A percentile compares a stretch with the other conserved stretches of the same genome.
These are phyloP conservation scores for Polygonum aviculare DNA, from an alignment of 148 eudicot species.

Conservation along the genomic window DNA sequence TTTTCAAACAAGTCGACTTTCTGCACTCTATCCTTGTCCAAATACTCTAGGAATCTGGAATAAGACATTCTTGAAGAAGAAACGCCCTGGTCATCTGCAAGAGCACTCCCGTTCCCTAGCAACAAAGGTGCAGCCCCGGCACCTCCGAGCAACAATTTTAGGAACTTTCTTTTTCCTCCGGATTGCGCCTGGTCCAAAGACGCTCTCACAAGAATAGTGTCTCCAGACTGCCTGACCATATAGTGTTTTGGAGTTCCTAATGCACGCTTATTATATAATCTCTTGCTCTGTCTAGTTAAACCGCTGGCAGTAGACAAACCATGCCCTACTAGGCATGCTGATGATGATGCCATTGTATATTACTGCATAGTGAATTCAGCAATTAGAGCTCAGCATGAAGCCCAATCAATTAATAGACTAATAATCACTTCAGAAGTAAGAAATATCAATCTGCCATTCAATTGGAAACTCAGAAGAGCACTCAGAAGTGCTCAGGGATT, in stretches of 20 bases:
- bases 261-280: constrained; percentile 30
- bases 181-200: constrained; percentile 38
- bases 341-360: constrained; percentile 45
- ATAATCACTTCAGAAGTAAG: not conserved
- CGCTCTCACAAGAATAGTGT: constrained; percentile 39
- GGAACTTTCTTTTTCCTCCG: constrained; percentile 72
- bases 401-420: not conserved
- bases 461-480: not conserved
- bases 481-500: too few relatives aligned
- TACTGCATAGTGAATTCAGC: not conserved
- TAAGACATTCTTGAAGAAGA: constrained; percentile 99
- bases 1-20: constrained; percentile 91
- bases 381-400: not conserved
- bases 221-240: constrained; percentile 30
- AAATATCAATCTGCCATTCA: not conserved
- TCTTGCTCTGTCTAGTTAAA: constrained; percentile 34
- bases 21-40: constrained; percentile 86
- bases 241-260: constrained; percentile 28
- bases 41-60: constrained; percentile 88
- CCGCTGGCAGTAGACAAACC: constrained; percentile 25
- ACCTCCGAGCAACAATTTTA: constrained; percentile 72
- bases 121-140: constrained; percentile 57
- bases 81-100: constrained; percentile 92
- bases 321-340: constrained; percentile 51
- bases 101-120: constrained; percentile 46